Percentiles rank a stretch among this genome's conserved stretches.
phyloP scores from a whole-genome alignment of 768 basidiomycete genomes.

The Boletellus emodensis region DNA sequence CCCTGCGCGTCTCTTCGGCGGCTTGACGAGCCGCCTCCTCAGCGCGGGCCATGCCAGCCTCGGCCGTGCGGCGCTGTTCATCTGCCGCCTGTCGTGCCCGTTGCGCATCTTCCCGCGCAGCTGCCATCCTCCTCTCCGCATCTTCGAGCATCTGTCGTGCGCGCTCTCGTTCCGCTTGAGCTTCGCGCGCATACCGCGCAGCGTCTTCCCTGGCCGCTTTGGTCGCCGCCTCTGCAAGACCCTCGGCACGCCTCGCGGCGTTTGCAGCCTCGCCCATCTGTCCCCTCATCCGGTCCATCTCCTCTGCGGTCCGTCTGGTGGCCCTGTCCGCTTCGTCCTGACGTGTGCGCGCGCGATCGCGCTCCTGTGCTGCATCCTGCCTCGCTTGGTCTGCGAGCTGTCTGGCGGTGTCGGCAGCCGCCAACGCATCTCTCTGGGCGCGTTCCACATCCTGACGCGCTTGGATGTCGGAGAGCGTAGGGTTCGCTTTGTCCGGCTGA shows the following conservation, averaged over 20 bases:
- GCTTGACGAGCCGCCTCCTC: constrained; percentile 10
- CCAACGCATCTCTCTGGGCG: background rate
- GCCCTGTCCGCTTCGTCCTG: constrained; percentile 8
- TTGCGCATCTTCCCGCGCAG: constrained; percentile 10
- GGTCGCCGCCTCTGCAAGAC: constrained; percentile 3
- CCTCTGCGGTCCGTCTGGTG: constrained; percentile 7
- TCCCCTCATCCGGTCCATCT: background rate
- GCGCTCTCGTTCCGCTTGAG: constrained; percentile 3
- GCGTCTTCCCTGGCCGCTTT: constrained; percentile 8
- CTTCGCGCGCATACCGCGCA: background rate
- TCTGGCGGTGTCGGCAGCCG: constrained; percentile 3
- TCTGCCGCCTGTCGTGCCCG: constrained; percentile 7
- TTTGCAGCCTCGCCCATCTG: constrained; percentile 7
- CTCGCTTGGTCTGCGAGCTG: background rate
- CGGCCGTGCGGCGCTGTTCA: constrained; percentile 9
- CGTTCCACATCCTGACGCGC: constrained; percentile 4
- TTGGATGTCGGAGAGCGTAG: constrained; percentile 5
- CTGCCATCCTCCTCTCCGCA: constrained; percentile 1
- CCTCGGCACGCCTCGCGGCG: background rate
- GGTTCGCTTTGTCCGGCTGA: constrained; percentile 10
- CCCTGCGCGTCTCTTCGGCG: constrained; percentile 9
- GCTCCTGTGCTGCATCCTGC: constrained; percentile 5
- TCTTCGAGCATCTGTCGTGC: constrained; percentile 1
- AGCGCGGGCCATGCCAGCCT: constrained; percentile 3
- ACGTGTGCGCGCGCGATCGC: background rate